Evolutionary conservation across 129 eudicot species (phyloP), one percentile per base, ranked within the genome.

Genomic region (Pittosporum tobira): DNA sequence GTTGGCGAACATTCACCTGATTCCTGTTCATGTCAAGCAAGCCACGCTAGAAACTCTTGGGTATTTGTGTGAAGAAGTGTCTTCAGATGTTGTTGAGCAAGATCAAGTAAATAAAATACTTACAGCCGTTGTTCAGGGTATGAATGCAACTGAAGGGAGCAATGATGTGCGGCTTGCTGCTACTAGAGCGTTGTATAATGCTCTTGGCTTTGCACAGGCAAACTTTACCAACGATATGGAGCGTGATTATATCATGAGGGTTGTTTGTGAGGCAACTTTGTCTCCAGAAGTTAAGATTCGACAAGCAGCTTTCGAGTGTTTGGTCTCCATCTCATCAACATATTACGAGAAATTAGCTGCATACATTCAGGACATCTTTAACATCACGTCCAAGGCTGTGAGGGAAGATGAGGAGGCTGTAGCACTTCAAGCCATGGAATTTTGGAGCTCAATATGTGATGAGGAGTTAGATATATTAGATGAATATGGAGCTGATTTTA

Each of bases 381-480:
- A 66, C 55, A 90, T 90, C 29, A 90, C 97, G 11, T 87, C 97
- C 6, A 90, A 85, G 75, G 95, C 97, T 37, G 95, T 90, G 11
- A 79, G 74, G 54, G 97, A 85, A 76, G 97, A 90, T 40, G 88
- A 79, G 54, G 97, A 90, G 69, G 78, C 95, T 20, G 97, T 90
- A 18, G 95, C 97, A 58, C 82, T 90, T 30, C 97, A 90, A 73
- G 97, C 97, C 13, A 76, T 90, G 40, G 97, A 90, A 50, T 90
- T 90, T 38, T 90, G 97, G 97, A 90, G 97, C 68, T 82, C 97
- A 21, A 85, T 90, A 3, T 90, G 97, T 73, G 97, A 90, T 20
- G 97, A 90, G 69, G 97, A 90, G 78, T 85, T 85, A n/a, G 97
- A 90, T 69, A 86, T 90, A n/a, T 66, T 85, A 53, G 97, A 85